Evolutionary conservation across 345 rosid species (phyloP), one percentile per base, ranked within the genome.

Genomic region (Carallia brachiata): DNA sequence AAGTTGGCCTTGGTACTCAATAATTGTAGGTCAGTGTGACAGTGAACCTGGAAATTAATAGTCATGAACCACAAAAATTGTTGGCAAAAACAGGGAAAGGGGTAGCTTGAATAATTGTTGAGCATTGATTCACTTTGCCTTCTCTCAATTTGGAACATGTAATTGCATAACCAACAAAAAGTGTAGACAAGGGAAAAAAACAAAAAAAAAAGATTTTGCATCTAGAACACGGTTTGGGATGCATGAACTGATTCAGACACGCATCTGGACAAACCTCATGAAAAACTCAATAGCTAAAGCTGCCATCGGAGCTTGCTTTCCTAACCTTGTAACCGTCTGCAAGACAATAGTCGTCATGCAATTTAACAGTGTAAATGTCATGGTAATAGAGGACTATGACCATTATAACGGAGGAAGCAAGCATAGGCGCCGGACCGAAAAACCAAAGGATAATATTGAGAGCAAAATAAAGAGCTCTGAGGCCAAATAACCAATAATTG

Each of bases 391-490:
- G 70, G 70, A 61, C 40, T 17, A 69, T 48, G 8, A 71, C 77
- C 54, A 40, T 71, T n/a, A 62, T 6, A 56, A 77, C 55, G 3
- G 72, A 71, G 63, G 70, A 71, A 52, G 66, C 60, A 48, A 69
- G 69, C 77, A 77, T 71, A 13, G 79, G 79, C 50, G 78, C 72
- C 23, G 77, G 77, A 12, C 81, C 77, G 31, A 77, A 74, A 50
- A 74, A 68, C 77, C 79, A 74, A 10, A 74, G 69, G 28, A 74
- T 15, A 54, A 77, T 19, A 48, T 31, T 65, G 34, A 66, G 64
- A 12, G 73, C 75, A 36, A 68, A 81, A 63, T 77, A 77, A 53
- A 77, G 75, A 1, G 77, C 74, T 61, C 65, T 61, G 4, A 65
- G 68, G 3, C 79, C 62, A n/a, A 71, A 63, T 3, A 30, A 19